phyloP scores from a whole-genome alignment of 1,284 basidiomycete genomes.

The Cutaneotrichosporon sp. region DNA sequence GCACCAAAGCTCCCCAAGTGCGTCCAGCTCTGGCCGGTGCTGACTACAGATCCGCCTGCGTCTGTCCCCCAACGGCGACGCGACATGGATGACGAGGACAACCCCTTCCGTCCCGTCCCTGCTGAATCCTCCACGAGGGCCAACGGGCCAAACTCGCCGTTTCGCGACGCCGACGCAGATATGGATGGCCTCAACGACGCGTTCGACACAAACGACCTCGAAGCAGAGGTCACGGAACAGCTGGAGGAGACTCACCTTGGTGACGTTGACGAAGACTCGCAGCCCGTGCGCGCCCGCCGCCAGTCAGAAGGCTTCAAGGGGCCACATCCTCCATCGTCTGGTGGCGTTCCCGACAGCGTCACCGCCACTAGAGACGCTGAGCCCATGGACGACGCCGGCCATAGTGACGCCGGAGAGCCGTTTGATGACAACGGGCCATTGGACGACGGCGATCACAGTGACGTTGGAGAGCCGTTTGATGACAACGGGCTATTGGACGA shows the following conservation, averaged over 20 bases:
- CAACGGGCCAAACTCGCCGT: not conserved
- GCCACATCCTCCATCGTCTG: not conserved
- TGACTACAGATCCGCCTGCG: constrained; percentile 32
- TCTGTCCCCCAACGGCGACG: constrained; percentile 18
- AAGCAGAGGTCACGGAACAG: not conserved
- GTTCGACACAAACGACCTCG: constrained; percentile 7
- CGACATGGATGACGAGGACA: not conserved
- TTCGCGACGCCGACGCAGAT: not conserved
- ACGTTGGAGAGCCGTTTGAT: constrained; percentile 20
- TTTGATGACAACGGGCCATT: constrained; percentile 29
- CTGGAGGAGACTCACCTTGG: not conserved
- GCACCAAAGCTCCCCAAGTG: constrained; percentile 24
- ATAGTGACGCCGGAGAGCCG: constrained; percentile 21
- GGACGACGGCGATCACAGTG: constrained; percentile 28
- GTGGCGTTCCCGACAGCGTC: not conserved
- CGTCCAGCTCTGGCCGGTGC: constrained; percentile 5
- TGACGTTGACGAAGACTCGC: constrained; percentile 18
- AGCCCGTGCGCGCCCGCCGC: constrained; percentile 8
- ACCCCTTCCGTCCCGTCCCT: not conserved
- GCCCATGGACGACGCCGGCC: constrained; percentile 25
- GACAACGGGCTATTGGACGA: constrained; percentile 25
- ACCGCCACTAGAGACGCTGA: constrained; percentile 1
- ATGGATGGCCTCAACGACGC: not conserved
- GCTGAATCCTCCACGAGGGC: not conserved
- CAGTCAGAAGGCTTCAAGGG: constrained; percentile 3